These are phyloP conservation scores for Arthrobotrys pseudoclavata DNA, from an alignment of 2,329 filamentous ascomycete species.

Conservation along the genomic window DNA sequence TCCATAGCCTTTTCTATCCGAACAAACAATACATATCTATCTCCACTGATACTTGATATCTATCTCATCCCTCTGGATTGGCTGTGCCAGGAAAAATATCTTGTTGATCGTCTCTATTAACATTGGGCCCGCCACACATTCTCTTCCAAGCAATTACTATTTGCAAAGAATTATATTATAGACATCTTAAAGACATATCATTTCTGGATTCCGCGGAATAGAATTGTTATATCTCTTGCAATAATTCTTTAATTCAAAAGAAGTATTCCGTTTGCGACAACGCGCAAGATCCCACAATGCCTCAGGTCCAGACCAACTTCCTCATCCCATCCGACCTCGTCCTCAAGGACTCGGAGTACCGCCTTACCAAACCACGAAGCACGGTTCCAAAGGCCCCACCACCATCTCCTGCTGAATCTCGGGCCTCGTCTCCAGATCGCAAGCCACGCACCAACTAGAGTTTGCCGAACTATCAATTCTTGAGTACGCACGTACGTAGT, in stretches of 20 bases:
- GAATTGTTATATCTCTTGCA: background rate
- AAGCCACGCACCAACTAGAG: conserved; percentile 53
- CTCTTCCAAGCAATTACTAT: conserved; percentile 7
- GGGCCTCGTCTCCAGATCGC: conserved; percentile 58
- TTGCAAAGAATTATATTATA: conserved; percentile 7
- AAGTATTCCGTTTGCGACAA: conserved; percentile 27
- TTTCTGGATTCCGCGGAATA: background rate
- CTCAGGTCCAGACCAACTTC: conserved; percentile 59
- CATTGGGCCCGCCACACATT: background rate
- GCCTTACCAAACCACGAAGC: conserved; percentile 54
- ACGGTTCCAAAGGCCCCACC: conserved; percentile 56
- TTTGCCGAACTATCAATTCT: conserved; percentile 1
- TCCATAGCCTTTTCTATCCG: conserved; percentile 59
- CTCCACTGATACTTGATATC: conserved; percentile 10
- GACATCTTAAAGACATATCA: background rate
- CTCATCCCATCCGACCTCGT: conserved; percentile 60
- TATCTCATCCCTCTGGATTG: background rate
- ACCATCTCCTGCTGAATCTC: conserved; percentile 58
- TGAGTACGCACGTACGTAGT: background rate
- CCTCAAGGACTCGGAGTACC: conserved; percentile 60
- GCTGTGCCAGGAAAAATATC: background rate
- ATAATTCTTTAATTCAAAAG: no score
- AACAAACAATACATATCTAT: conserved; percentile 28
- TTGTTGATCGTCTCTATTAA: no score
- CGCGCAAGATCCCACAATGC: conserved; percentile 50